Base-by-base conservation (phyloP, 805 yeast genomes). In the Hanseniaspora occidentalis region DNA sequence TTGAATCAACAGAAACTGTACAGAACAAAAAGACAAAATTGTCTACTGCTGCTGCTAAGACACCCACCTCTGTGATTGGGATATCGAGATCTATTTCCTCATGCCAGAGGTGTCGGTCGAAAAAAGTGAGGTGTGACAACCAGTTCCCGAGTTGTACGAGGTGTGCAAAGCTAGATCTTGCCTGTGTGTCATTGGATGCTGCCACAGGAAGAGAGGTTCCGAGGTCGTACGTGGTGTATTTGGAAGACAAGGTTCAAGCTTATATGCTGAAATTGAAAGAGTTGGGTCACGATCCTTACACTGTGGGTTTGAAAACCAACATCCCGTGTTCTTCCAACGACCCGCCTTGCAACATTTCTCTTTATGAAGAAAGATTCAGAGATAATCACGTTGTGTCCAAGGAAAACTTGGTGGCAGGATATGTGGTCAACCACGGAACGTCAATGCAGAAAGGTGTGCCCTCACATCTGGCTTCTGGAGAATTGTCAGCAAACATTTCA, bases 121-220 rank as follows among this genome's bases (percentile, higher is more conserved):
- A 73, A 54, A 77, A 77, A 57, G 69, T 76, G 44, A 75, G 73
- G 47, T 78, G 84, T 54, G 71, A 75, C n/a, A 66, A 77, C 44
- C 67, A 64, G 31, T 68, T 65, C 33, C 84, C 83, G 1, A 58
- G 69, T 13, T 79, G 84, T 50, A 59, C 64, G 21, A 67, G 67
- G 46, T 78, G 84, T 56, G 58, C 61, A 14, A 70, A 66, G 42
- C 79, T 82, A 9, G 72, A 75, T 5, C 79, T 65, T 2, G 83
- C 81, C 6, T 86, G 96, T 60, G 76, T 84, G 3, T 84, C 94
- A 0, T 58, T 83, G 3, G 96, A 88, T 54, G 86, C 94, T 0
- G 84, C 86, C 6, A 84, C 95, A 0, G 94, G 95, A 0, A 65
- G 94, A 41, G 85, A 81, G 48, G 75, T 85, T 1, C 94, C 96